phyloP scores from a whole-genome alignment of 441 rosid genomes.

The Gossypium laxum region DNA sequence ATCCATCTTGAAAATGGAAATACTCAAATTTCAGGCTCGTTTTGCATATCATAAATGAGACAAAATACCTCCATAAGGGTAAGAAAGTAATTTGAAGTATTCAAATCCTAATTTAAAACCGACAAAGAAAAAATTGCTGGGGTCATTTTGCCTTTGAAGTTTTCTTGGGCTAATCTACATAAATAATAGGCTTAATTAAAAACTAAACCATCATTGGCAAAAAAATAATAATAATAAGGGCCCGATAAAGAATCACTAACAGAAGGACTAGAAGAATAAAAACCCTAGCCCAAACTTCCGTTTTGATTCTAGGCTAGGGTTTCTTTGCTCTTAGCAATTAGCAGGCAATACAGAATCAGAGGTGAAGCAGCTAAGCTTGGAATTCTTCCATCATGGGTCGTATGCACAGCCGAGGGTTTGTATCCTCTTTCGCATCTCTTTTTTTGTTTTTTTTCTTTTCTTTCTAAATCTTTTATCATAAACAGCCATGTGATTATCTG shows the following conservation, averaged over 20 bases:
- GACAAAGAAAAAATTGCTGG: background rate
- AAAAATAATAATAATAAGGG: background rate
- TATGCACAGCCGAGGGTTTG: constrained; percentile 73
- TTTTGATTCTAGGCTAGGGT: constrained; percentile 19
- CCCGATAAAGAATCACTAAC: background rate
- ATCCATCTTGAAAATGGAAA: background rate
- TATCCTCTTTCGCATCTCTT: background rate
- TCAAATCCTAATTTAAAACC: background rate
- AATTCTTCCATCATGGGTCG: constrained; percentile 50
- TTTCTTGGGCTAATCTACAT: background rate
- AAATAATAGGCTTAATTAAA: background rate
- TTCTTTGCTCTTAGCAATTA: constrained; percentile 7
- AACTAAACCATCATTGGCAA: background rate
- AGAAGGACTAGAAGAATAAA: background rate
- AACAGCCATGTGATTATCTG: background rate
- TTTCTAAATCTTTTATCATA: background rate
- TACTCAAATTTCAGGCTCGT: background rate
- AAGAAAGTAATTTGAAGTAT: background rate
- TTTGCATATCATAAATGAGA: background rate
- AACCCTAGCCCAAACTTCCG: background rate
- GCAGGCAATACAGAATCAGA: constrained; percentile 7
- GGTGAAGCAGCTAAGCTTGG: background rate
- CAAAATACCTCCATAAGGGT: background rate
- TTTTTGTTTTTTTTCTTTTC: too few relatives aligned
- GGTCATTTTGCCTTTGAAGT: background rate